Percentiles rank a stretch among this genome's conserved stretches.
Evolutionary conservation across 208 protist genomes (phyloP).

Genomic region (Leishmania martiniquensis): DNA sequence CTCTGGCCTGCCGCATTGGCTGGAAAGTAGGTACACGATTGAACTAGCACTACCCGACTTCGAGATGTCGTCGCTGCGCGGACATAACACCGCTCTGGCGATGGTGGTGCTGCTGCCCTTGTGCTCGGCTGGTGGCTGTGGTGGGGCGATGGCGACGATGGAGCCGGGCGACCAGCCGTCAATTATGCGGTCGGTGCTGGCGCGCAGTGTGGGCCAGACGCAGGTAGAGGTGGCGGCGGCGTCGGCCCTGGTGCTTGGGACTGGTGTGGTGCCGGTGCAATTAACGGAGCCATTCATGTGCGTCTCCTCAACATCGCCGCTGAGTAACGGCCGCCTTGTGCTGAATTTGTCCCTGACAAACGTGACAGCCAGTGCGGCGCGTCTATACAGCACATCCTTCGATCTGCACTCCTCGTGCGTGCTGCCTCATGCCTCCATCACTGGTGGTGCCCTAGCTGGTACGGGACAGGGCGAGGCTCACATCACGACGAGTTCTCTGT

Average conservation of each 20-base stretch:
- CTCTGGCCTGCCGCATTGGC: constrained; percentile 3
- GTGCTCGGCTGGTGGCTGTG: constrained; percentile 6
- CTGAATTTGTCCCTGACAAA: constrained; percentile 72
- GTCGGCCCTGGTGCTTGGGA: constrained; percentile 39
- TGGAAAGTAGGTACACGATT: constrained; percentile 32
- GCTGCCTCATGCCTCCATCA: constrained; percentile 22
- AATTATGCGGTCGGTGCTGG: constrained; percentile 31
- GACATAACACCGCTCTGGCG: constrained; percentile 24
- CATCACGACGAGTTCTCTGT: constrained; percentile 35
- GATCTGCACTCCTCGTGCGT: constrained; percentile 71
- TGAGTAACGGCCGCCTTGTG: constrained; percentile 57
- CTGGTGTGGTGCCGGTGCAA: constrained; percentile 47
- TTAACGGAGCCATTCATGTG: constrained; percentile 49
- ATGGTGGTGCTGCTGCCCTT: constrained; percentile 35
- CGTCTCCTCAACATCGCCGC: constrained; percentile 47
- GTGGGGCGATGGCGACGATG: neutral
- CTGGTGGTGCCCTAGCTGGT: neutral
- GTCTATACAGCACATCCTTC: constrained; percentile 55
- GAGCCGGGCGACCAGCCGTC: constrained; percentile 15
- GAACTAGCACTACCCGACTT: constrained; percentile 30
- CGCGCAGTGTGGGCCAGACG: constrained; percentile 31
- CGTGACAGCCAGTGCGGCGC: constrained; percentile 37
- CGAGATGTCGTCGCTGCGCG: constrained; percentile 19
- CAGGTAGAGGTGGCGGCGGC: constrained; percentile 24
- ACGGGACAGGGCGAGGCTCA: constrained; percentile 10